Evolutionary conservation across 352 stramenopile genomes (phyloP).

Genomic region (Albugo candida): DNA sequence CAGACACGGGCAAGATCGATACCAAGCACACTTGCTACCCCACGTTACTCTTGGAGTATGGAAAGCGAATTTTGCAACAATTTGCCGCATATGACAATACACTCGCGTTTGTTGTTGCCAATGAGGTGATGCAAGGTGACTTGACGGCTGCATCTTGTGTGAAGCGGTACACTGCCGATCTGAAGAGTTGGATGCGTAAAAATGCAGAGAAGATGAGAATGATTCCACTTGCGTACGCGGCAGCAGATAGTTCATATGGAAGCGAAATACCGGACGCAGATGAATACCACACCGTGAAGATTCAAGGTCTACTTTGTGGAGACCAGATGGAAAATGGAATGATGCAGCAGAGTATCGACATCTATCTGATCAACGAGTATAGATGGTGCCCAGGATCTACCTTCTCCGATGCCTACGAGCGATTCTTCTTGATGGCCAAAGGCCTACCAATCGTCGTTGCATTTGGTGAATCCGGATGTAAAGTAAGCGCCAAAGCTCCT

Average conservation of each 20-base stretch:
- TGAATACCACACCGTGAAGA: conserved; percentile 7
- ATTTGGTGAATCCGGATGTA: conserved; percentile 8
- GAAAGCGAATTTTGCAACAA: conserved; percentile 7
- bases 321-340: conserved; percentile 10
- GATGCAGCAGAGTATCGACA: conserved; percentile 9
- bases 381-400: conserved; percentile 7
- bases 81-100: conserved; percentile 13
- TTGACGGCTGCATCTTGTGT: conserved; percentile 9
- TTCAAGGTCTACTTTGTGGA: conserved; percentile 11
- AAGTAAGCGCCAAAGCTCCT: not conserved
- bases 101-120: conserved; percentile 8
- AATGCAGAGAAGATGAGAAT: conserved; percentile 7
- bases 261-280: conserved; percentile 1
- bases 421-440: conserved; percentile 1
- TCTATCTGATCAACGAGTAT: conserved; percentile 13
- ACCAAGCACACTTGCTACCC: conserved; percentile 8
- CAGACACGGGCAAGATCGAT: not conserved
- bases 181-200: conserved; percentile 12
- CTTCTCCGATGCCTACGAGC: conserved; percentile 5
- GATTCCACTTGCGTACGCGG: conserved; percentile 9
- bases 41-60: conserved; percentile 6
- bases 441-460: conserved; percentile 9
- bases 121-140: conserved; percentile 12
- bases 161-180: conserved; percentile 8
- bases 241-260: conserved; percentile 1